These are phyloP conservation scores for Paecilomyces sp. DNA, from an alignment of 2,329 filamentous ascomycete genomes.

Conservation along the genomic window DNA sequence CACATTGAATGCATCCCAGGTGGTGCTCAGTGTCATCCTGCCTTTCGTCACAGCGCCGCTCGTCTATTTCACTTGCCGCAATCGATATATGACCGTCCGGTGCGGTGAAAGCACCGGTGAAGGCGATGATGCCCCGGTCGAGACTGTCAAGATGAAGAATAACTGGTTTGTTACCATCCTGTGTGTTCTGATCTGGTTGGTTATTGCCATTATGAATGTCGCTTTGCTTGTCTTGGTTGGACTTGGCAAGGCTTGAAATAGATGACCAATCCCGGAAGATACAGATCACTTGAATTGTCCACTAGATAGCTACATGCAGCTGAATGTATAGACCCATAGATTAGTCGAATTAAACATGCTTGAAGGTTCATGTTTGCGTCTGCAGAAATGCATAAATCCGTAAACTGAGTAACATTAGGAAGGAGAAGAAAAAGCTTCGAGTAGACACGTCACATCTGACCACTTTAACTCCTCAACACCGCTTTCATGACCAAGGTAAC, in stretches of 20 bases:
- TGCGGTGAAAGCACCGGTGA: constrained; percentile 33
- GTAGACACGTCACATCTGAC: background rate
- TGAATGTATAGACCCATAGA: background rate
- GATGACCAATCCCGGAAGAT: background rate
- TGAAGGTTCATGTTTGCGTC: background rate
- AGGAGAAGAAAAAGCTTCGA: background rate
- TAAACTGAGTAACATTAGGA: background rate
- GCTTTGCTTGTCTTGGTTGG: constrained; percentile 61
- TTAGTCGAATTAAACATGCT: background rate
- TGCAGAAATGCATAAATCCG: background rate
- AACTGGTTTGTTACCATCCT: constrained; percentile 56
- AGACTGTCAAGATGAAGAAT: constrained; percentile 61
- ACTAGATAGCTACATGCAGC: background rate
- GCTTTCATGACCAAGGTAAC: background rate
- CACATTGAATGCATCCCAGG: constrained; percentile 69
- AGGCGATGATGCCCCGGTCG: constrained; percentile 19
- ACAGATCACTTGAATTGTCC: background rate
- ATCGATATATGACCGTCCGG: constrained; percentile 70
- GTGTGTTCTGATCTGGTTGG: constrained; percentile 59
- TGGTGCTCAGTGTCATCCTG: constrained; percentile 68
- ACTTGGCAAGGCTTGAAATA: constrained; percentile 42
- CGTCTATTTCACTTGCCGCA: constrained; percentile 75
- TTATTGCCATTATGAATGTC: constrained; percentile 74
- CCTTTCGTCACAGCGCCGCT: constrained; percentile 78
- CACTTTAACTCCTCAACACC: background rate